Conservation (phyloP, 306 rosid species). For the Prunus padus region DNA sequence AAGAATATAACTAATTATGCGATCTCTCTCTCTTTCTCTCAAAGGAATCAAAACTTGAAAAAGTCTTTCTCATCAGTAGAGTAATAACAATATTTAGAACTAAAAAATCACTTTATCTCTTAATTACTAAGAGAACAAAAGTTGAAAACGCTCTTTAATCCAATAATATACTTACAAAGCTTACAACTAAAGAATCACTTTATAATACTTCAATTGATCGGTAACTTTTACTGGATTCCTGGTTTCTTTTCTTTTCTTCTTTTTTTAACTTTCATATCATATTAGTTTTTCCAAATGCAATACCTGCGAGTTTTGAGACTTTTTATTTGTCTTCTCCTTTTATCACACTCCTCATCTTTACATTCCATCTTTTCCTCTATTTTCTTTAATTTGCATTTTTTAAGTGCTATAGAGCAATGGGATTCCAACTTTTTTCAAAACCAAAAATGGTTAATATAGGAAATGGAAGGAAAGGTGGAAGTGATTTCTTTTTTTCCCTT, state of each 20-base stretch:
- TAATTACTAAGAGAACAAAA: too few species aligned
- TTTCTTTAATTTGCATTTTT: neutral
- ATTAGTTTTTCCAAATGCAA: conserved; percentile 39
- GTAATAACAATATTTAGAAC: too few species aligned
- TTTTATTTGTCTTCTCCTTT: conserved; percentile 47
- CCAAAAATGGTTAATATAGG: conserved; percentile 6
- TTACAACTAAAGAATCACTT: conserved; percentile 24
- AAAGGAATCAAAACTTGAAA: too few species aligned
- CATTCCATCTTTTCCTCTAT: conserved; percentile 23
- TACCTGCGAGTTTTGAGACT: conserved; percentile 67
- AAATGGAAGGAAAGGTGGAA: too few species aligned
- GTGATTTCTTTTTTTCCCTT: too few species aligned
- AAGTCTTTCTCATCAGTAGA: too few species aligned
- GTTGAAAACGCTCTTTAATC: too few species aligned
- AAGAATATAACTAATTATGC: too few species aligned
- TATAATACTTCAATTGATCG: conserved; percentile 4
- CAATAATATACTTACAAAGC: too few species aligned
- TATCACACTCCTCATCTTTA: conserved; percentile 41
- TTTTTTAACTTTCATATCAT: conserved; percentile 11
- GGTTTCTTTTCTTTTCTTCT: conserved; percentile 33
- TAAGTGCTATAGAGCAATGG: neutral
- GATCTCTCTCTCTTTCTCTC: too few species aligned
- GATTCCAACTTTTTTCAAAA: conserved; percentile 27
- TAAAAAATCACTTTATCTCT: too few species aligned
- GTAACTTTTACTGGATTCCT: conserved; percentile 58